Conservation (phyloP, 768 basidiomycete species). For the Boletus huronensis region DNA sequence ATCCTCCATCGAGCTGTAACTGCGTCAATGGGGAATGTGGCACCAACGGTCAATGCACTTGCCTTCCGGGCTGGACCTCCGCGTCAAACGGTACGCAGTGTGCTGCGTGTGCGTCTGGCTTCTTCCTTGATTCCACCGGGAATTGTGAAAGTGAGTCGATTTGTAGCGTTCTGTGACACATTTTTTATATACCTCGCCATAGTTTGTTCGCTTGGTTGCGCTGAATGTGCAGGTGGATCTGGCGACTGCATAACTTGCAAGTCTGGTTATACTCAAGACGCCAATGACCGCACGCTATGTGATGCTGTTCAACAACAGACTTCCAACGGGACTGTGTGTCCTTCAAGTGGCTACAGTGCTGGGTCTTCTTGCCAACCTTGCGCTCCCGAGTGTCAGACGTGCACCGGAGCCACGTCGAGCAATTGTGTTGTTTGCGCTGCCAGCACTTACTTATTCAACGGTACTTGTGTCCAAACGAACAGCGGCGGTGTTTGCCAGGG, state of each 20-base stretch:
- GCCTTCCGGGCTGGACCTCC: conserved; percentile 73
- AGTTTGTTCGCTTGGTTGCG: conserved; percentile 76
- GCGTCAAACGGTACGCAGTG: conserved; percentile 73
- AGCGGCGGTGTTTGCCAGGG: conserved; percentile 70
- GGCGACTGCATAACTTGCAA: conserved; percentile 74
- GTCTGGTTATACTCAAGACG: conserved; percentile 62
- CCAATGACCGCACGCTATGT: conserved; percentile 66
- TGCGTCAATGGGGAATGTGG: conserved; percentile 81
- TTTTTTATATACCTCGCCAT: conserved; percentile 2
- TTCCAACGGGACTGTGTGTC: conserved; percentile 54
- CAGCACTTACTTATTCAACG: conserved; percentile 61
- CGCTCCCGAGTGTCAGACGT: conserved; percentile 66
- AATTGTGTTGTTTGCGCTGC: conserved; percentile 68
- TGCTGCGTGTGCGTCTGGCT: conserved; percentile 69
- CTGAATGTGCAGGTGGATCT: conserved; percentile 59
- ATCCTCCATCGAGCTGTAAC: conserved; percentile 66
- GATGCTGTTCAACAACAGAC: conserved; percentile 48
- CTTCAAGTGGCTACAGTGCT: conserved; percentile 61
- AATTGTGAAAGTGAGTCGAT: conserved; percentile 61
- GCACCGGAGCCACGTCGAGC: conserved; percentile 62
- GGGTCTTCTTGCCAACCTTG: conserved; percentile 55
- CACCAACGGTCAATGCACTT: conserved; percentile 64
- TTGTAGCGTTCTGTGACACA: not conserved
- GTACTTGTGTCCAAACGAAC: conserved; percentile 65
- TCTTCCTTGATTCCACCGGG: conserved; percentile 66